phyloP scores from a whole-genome alignment of 176 grass and related monocot genomes.

The Avena sativa region DNA sequence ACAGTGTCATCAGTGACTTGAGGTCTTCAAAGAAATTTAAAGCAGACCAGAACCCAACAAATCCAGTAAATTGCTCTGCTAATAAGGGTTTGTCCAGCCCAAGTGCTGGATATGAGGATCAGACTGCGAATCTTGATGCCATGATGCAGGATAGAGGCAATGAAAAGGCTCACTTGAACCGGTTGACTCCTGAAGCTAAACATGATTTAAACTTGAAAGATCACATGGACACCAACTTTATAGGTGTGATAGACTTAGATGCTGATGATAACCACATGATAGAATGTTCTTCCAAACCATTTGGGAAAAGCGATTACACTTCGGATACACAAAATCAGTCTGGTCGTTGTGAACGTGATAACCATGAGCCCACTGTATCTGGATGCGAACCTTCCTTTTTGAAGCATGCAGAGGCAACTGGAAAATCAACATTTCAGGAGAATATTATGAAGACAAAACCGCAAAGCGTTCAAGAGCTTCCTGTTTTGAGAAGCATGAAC shows the following conservation, averaged over 20 bases:
- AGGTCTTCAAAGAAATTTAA: conserved; percentile 78
- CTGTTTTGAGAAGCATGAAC: conserved; percentile 29
- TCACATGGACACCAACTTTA: conserved; percentile 21
- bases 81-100: conserved; percentile 12
- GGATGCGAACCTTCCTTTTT: conserved; percentile 23
- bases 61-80: conserved; percentile 32
- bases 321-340: conserved; percentile 13
- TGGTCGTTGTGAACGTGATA: conserved; percentile 25
- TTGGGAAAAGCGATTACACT: conserved; percentile 2
- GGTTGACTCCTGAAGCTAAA: neutral
- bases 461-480: conserved; percentile 36
- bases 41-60: conserved; percentile 50
- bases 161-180: neutral
- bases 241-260: conserved; percentile 50
- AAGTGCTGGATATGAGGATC: conserved; percentile 30
- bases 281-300: conserved; percentile 32
- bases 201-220: conserved; percentile 33
- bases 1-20: conserved; percentile 72
- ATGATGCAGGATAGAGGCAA: conserved; percentile 34
- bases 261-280: conserved; percentile 28
- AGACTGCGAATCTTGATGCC: conserved; percentile 26
- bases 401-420: conserved; percentile 18
- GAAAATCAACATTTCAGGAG: conserved; percentile 35
- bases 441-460: conserved; percentile 28
- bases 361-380: conserved; percentile 1